Percentiles rank a stretch among this genome's conserved stretches.
These are phyloP conservation scores for Ganoderma sp. DNA, from an alignment of 1,284 basidiomycete species.

Conservation along the genomic window DNA sequence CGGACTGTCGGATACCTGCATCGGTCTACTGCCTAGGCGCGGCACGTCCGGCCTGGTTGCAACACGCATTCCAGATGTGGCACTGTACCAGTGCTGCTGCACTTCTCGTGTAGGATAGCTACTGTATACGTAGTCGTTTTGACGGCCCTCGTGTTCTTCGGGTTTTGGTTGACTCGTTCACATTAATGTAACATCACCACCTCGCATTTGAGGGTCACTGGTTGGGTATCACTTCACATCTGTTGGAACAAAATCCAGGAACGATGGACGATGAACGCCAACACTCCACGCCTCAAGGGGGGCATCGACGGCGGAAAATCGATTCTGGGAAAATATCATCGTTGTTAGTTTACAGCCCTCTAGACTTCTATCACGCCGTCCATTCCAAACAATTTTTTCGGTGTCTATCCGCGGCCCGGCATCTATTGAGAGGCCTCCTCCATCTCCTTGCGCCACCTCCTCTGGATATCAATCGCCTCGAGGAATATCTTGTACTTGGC, in stretches of 20 bases:
- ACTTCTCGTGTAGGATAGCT: not conserved
- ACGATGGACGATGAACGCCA: not conserved
- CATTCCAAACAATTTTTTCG: slow-evolving; percentile 4
- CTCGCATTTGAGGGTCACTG: not conserved
- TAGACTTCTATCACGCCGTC: slow-evolving; percentile 3
- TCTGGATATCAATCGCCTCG: slow-evolving; percentile 89
- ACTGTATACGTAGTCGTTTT: not conserved
- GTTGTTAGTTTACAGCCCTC: slow-evolving; percentile 1
- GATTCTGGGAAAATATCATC: slow-evolving; percentile 7
- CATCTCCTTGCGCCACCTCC: slow-evolving; percentile 78
- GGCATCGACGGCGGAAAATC: slow-evolving; percentile 1
- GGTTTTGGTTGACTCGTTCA: not conserved
- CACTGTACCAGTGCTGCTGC: not conserved
- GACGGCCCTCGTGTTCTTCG: not conserved
- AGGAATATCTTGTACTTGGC: slow-evolving; percentile 95
- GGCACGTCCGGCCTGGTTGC: slow-evolving; percentile 21
- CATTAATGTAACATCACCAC: not conserved
- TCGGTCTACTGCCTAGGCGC: slow-evolving; percentile 1
- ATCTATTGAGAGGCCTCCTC: slow-evolving; percentile 53
- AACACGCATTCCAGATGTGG: slow-evolving; percentile 5
- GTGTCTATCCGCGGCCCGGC: not conserved
- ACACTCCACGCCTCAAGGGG: not conserved
- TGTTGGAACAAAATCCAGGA: not conserved
- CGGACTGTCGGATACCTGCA: slow-evolving; percentile 6
- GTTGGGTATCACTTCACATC: slow-evolving; percentile 8